Percentiles rank a stretch among this genome's conserved stretches.
These are phyloP conservation scores for Durusdinium trenchii DNA, from an alignment of 73 alveolate species.

Conservation along the genomic window DNA sequence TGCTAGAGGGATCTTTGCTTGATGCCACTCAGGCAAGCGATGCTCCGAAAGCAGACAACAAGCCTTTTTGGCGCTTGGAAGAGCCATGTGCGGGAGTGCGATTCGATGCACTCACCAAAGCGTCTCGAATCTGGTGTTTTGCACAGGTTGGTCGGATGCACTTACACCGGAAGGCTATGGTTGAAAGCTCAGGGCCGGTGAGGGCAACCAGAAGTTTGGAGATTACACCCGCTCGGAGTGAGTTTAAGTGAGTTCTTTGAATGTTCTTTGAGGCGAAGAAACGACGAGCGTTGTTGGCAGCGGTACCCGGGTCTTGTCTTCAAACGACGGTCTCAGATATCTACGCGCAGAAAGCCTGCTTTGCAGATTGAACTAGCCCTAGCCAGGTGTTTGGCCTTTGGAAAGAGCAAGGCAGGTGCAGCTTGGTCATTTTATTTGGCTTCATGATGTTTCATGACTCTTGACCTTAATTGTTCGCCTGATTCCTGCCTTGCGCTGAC, in stretches of 20 bases:
- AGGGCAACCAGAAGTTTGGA: no score
- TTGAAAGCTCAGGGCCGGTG: background rate
- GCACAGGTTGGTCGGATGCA: no score
- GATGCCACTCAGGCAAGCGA: background rate
- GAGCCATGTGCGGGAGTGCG: no score
- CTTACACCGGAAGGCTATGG: background rate
- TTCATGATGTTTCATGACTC: background rate
- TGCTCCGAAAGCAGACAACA: background rate
- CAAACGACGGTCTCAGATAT: no score
- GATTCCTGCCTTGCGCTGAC: background rate
- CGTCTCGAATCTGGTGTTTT: no score
- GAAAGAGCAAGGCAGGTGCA: constrained; percentile 53
- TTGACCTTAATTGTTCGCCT: no score
- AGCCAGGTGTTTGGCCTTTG: constrained; percentile 52
- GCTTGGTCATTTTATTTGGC: background rate
- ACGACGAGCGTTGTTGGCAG: constrained; percentile 1
- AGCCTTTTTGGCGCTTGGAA: constrained; percentile 26
- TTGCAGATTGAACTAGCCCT: background rate
- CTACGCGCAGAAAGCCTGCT: no score
- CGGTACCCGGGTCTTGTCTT: background rate
- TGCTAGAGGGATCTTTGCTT: no score
- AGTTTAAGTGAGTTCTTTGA: no score
- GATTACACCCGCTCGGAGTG: no score
- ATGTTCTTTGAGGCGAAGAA: background rate
- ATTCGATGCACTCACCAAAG: no score